These are phyloP conservation scores for Microsporum audouinii DNA, from an alignment of 2,329 filamentous ascomycete genomes.

Conservation along the genomic window DNA sequence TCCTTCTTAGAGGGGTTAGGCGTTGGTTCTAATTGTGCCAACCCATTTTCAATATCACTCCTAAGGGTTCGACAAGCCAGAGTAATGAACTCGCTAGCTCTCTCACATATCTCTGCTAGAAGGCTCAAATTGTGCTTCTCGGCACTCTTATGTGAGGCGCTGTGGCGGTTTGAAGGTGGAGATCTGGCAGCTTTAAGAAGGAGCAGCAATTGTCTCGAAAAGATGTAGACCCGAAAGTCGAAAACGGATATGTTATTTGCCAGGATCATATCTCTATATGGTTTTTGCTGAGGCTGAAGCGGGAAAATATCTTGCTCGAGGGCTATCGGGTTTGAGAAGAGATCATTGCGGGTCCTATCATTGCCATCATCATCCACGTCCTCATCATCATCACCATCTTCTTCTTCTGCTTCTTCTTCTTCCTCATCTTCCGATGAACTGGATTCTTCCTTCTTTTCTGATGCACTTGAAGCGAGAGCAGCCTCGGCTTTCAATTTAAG, in stretches of 20 bases:
- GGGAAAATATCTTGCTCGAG: constrained; percentile 28
- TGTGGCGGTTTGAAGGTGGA: constrained; percentile 25
- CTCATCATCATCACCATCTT: constrained; percentile 18
- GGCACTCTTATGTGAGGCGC: constrained; percentile 25
- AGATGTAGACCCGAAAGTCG: constrained; percentile 90
- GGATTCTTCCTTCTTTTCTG: background rate
- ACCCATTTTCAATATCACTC: constrained; percentile 59
- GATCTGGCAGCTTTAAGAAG: constrained; percentile 70
- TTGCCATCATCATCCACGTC: constrained; percentile 23
- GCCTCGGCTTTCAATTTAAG: constrained; percentile 50
- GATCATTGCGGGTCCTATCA: constrained; percentile 25
- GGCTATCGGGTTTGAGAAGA: constrained; percentile 15
- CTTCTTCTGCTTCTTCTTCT: constrained; percentile 19
- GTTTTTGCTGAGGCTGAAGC: constrained; percentile 52
- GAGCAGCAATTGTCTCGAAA: constrained; percentile 73
- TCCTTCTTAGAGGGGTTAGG: constrained; percentile 20
- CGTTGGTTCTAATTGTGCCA: constrained; percentile 32
- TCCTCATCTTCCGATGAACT: constrained; percentile 7
- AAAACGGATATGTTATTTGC: constrained; percentile 93
- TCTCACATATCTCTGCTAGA: constrained; percentile 74
- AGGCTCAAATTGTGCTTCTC: constrained; percentile 50
- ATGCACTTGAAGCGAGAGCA: constrained; percentile 34
- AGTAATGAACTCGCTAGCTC: constrained; percentile 74
- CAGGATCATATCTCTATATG: constrained; percentile 83
- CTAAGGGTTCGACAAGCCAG: constrained; percentile 68